Evolutionary conservation across 768 basidiomycete species (phyloP).

Genomic region (Paxillus involutus): DNA sequence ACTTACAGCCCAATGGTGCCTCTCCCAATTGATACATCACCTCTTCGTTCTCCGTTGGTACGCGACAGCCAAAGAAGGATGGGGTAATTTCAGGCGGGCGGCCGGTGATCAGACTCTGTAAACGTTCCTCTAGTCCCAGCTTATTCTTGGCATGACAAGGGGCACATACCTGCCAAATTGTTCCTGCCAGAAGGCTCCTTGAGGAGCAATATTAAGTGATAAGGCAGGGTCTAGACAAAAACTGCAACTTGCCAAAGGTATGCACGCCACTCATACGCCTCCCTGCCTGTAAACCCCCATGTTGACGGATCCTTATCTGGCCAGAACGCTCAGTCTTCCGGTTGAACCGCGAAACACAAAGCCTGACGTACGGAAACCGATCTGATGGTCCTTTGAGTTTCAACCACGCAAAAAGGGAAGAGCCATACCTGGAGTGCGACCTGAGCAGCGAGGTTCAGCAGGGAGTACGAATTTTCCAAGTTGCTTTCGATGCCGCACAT

Average conservation of each 20-base stretch:
- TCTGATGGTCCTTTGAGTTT: slow-evolving; percentile 8
- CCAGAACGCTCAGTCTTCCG: slow-evolving; percentile 3
- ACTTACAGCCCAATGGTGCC: slow-evolving; percentile 46
- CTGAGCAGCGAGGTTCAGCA: slow-evolving; percentile 49
- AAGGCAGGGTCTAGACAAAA: not conserved
- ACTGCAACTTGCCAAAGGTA: slow-evolving; percentile 45
- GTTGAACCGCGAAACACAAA: not conserved
- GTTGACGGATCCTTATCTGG: slow-evolving; percentile 49
- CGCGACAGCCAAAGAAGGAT: slow-evolving; percentile 44
- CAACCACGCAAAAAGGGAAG: not conserved
- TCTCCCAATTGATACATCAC: slow-evolving; percentile 41
- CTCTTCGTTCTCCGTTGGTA: slow-evolving; percentile 49
- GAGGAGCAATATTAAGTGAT: not conserved
- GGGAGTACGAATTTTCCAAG: slow-evolving; percentile 44
- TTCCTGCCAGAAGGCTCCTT: slow-evolving; percentile 42
- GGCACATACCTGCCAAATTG: slow-evolving; percentile 42
- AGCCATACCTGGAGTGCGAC: slow-evolving; percentile 45
- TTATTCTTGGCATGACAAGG: not conserved
- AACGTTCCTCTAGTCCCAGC: not conserved
- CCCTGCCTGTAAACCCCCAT: slow-evolving; percentile 50
- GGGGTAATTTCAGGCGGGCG: slow-evolving; percentile 46
- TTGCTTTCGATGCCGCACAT: slow-evolving; percentile 54
- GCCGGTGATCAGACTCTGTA: slow-evolving; percentile 44
- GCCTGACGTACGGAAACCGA: slow-evolving; percentile 12
- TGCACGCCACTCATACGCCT: slow-evolving; percentile 51